These are phyloP conservation scores for Ganoderma boninense DNA, from an alignment of 1,284 basidiomycete genomes.

Conservation along the genomic window DNA sequence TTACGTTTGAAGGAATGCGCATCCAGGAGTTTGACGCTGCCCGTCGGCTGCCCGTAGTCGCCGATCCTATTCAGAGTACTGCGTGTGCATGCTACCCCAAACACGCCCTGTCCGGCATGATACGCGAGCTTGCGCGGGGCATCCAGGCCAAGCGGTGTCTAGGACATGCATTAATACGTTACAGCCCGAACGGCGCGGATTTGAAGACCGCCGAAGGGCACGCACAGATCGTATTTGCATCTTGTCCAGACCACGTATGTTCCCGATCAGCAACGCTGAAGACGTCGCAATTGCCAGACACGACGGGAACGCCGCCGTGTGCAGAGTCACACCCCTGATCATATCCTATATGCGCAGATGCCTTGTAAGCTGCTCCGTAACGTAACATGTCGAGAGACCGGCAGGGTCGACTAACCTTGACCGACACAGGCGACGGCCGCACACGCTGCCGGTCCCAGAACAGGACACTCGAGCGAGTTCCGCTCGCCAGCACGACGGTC, in stretches of 20 bases:
- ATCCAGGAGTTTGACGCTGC: slow-evolving; percentile 75
- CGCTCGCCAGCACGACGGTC: slow-evolving; percentile 69
- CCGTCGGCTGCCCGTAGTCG: slow-evolving; percentile 55
- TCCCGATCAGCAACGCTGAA: slow-evolving; percentile 68
- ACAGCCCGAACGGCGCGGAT: background rate
- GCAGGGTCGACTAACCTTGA: slow-evolving; percentile 62
- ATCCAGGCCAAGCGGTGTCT: slow-evolving; percentile 76
- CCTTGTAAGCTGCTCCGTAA: background rate
- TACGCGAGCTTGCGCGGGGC: slow-evolving; percentile 73
- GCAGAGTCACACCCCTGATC: slow-evolving; percentile 59
- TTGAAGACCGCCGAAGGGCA: slow-evolving; percentile 7
- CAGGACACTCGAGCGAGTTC: slow-evolving; percentile 67
- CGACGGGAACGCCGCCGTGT: slow-evolving; percentile 54
- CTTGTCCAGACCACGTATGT: slow-evolving; percentile 77
- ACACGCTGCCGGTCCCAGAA: slow-evolving; percentile 75
- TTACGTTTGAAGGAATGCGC: slow-evolving; percentile 71
- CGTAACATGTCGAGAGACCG: background rate
- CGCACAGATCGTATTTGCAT: slow-evolving; percentile 83
- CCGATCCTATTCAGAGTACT: slow-evolving; percentile 63
- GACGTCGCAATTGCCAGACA: slow-evolving; percentile 68
- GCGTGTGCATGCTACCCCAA: slow-evolving; percentile 70
- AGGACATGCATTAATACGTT: slow-evolving; percentile 3
- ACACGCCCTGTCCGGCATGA: slow-evolving; percentile 58
- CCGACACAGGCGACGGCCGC: slow-evolving; percentile 73
- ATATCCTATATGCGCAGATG: slow-evolving; percentile 59